Percentiles rank a stretch among this genome's conserved stretches.
Conservation (phyloP, 768 basidiomycete genomes). For the Gloeopeniophorella convolvens region DNA sequence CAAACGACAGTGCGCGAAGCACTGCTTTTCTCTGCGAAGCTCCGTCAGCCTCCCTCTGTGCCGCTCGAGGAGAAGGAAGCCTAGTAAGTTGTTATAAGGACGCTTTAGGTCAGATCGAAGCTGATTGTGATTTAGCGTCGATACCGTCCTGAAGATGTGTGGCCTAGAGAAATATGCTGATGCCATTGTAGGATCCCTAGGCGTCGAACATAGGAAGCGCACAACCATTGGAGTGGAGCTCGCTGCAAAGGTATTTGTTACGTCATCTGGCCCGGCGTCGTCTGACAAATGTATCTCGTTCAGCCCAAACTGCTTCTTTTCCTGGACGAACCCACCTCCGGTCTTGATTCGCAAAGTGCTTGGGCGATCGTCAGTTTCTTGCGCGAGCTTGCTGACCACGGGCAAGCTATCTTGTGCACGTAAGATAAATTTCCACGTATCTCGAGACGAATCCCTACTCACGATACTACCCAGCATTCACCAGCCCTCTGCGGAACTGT, state of each 20-base stretch:
- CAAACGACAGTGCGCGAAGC: slow-evolving; percentile 78
- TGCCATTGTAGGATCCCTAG: slow-evolving; percentile 60
- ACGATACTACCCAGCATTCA: slow-evolving; percentile 27
- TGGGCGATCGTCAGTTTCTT: slow-evolving; percentile 79
- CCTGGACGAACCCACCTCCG: slow-evolving; percentile 83
- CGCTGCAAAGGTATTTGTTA: slow-evolving; percentile 52
- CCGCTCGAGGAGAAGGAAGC: slow-evolving; percentile 66
- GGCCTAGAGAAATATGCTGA: slow-evolving; percentile 61
- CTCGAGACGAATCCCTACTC: neutral
- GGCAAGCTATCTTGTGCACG: slow-evolving; percentile 91
- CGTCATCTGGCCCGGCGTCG: too few relatives aligned
- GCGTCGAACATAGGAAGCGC: slow-evolving; percentile 70
- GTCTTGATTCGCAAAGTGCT: slow-evolving; percentile 81
- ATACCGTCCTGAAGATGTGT: slow-evolving; percentile 52
- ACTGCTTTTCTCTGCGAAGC: slow-evolving; percentile 67
- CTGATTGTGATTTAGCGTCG: slow-evolving; percentile 32
- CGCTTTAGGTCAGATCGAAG: neutral
- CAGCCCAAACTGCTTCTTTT: slow-evolving; percentile 77
- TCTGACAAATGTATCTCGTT: neutral
- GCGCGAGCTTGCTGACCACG: slow-evolving; percentile 66
- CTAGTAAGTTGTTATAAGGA: slow-evolving; percentile 44
- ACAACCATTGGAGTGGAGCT: slow-evolving; percentile 85
- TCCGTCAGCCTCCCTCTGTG: slow-evolving; percentile 67
- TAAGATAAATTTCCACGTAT: slow-evolving; percentile 28
- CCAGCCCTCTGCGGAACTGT: slow-evolving; percentile 79